A percentile compares a stretch with the other conserved stretches of the same genome.
These are phyloP conservation scores for Monilinia vaccinii-corymbosi DNA, from an alignment of 2,329 filamentous ascomycete species.

Conservation along the genomic window DNA sequence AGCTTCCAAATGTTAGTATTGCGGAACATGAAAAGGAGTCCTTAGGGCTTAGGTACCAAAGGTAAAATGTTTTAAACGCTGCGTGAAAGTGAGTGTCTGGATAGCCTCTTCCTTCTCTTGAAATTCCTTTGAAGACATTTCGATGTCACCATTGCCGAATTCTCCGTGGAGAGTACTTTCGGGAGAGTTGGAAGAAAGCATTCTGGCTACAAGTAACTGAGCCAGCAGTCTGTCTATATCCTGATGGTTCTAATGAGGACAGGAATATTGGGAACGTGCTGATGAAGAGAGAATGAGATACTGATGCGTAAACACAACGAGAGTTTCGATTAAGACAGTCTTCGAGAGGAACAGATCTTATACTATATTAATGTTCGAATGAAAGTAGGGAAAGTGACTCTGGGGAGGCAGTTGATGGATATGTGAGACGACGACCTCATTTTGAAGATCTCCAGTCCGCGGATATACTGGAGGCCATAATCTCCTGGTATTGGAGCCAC, in stretches of 20 bases:
- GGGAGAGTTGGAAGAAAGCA: background rate
- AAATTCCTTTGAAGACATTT: background rate
- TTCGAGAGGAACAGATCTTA: background rate
- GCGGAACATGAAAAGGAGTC: conserved; percentile 18
- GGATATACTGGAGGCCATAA: background rate
- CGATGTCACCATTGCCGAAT: background rate
- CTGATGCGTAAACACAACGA: background rate
- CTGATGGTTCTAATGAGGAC: background rate
- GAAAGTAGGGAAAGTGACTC: conserved; percentile 1
- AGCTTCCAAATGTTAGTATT: conserved; percentile 15
- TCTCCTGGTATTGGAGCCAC: conserved; percentile 4
- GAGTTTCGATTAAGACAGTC: background rate
- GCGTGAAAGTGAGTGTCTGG: background rate
- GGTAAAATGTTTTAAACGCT: conserved; percentile 10
- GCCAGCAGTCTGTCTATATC: conserved; percentile 9
- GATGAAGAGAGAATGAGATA: background rate
- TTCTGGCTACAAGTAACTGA: conserved; percentile 7
- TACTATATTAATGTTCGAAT: conserved; percentile 2
- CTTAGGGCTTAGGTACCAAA: background rate
- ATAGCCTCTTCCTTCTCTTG: background rate
- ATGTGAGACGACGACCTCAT: conserved; percentile 5
- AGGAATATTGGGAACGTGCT: background rate
- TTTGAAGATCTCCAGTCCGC: conserved; percentile 4
- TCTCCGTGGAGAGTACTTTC: background rate
- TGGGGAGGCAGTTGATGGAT: background rate